Conservation (phyloP, 371 early-diverging fungal species). For the Mucor velutinosus region DNA sequence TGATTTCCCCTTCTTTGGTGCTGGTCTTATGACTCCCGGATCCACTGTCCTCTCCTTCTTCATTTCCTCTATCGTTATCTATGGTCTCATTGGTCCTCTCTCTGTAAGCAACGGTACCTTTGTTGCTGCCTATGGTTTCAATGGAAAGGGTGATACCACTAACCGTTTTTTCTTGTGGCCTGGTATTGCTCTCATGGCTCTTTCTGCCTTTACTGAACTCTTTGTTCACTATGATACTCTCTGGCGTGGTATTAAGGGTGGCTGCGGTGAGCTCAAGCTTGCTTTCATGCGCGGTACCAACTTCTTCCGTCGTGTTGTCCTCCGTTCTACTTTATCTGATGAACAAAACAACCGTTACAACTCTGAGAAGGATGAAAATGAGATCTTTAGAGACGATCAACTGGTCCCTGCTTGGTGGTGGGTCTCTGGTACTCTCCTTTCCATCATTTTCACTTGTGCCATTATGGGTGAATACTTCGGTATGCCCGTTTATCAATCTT, state of each 20-base stretch:
- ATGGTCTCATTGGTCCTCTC: conserved; percentile 53
- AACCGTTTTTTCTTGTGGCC: conserved; percentile 71
- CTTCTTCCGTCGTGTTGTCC: conserved; percentile 9
- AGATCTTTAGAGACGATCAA: conserved; percentile 34
- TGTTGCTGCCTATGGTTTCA: conserved; percentile 40
- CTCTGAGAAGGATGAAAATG: conserved; percentile 25
- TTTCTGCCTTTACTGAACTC: conserved; percentile 66
- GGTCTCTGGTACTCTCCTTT: conserved; percentile 56
- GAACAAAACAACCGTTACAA: background rate
- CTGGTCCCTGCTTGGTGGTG: conserved; percentile 68
- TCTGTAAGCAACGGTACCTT: conserved; percentile 48
- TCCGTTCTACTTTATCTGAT: conserved; percentile 9
- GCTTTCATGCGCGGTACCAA: background rate
- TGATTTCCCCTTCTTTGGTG: conserved; percentile 71
- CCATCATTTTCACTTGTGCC: conserved; percentile 61
- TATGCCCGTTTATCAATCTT: conserved; percentile 56
- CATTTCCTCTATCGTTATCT: conserved; percentile 57
- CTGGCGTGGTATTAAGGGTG: conserved; percentile 58
- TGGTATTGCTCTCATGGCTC: conserved; percentile 76
- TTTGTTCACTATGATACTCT: conserved; percentile 56
- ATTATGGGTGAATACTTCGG: conserved; percentile 61
- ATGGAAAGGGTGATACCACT: conserved; percentile 33
- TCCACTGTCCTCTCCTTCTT: conserved; percentile 63
- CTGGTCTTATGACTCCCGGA: conserved; percentile 70
- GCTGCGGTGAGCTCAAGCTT: conserved; percentile 17